phyloP scores from a whole-genome alignment of 2,329 filamentous ascomycete genomes.

The Harringtonia aguacate region DNA sequence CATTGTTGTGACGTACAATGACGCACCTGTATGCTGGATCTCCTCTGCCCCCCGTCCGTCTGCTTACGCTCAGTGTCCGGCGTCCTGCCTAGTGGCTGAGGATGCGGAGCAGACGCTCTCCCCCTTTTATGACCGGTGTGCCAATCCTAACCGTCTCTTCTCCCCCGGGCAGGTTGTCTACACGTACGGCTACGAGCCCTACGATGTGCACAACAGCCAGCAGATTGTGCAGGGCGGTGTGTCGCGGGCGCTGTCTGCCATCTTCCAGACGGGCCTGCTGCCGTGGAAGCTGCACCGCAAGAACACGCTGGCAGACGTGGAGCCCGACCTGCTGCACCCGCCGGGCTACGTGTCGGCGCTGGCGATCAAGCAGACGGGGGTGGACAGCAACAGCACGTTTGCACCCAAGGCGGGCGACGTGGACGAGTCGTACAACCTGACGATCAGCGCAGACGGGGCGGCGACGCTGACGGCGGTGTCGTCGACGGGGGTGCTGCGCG shows the following conservation, averaged over 20 bases:
- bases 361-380: conserved; percentile 46
- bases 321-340: conserved; percentile 38
- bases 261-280: conserved; percentile 59
- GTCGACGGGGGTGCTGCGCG: conserved; percentile 59
- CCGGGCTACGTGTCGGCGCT: conserved; percentile 48
- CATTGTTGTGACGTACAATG: conserved; percentile 48
- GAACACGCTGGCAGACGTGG: conserved; percentile 44
- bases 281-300: conserved; percentile 69
- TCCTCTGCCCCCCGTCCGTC: conserved; percentile 9
- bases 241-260: conserved; percentile 47
- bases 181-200: conserved; percentile 31
- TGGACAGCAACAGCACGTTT: conserved; percentile 46
- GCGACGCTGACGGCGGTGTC: conserved; percentile 55
- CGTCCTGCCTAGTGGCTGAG: conserved; percentile 6
- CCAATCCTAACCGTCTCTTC: conserved; percentile 4
- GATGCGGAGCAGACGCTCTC: neutral
- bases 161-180: conserved; percentile 32
- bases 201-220: conserved; percentile 32
- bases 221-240: conserved; percentile 46
- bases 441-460: conserved; percentile 43
- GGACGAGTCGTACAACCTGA: conserved; percentile 67
- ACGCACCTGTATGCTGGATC: conserved; percentile 39
- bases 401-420: conserved; percentile 45
- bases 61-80: neutral
- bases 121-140: conserved; percentile 7